Evolutionary conservation across 768 basidiomycete genomes (phyloP), one percentile per base, ranked within the genome.

Genomic region (Arthromyces matolae): DNA sequence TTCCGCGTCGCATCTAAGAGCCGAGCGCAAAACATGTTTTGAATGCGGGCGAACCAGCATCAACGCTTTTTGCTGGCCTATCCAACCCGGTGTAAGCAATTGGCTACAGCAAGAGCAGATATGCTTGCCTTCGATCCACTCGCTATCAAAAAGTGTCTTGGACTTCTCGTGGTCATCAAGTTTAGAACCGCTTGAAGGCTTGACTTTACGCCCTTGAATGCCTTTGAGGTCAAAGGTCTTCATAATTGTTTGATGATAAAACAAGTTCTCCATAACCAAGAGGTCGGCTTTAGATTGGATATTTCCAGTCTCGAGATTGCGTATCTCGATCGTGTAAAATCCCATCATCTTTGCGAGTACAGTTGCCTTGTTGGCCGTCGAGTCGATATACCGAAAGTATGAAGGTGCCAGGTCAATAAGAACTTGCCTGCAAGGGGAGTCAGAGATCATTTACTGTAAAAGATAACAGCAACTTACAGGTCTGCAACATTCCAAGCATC

Each of bases 71-170:
- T 84, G 81, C 64, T 88, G 87, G 4, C 77, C 85, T 86, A 42
- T 18, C 22, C 22, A 40, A 28, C 31, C 9, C 42, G 12, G 10
- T 35, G n/a, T n/a, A n/a, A n/a, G n/a, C n/a, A n/a, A n/a, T n/a
- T n/a, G n/a, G n/a, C n/a, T n/a, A n/a, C n/a, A n/a, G n/a, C n/a
- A n/a, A n/a, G n/a, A n/a, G n/a, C n/a, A n/a, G n/a, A n/a, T n/a
- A n/a, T n/a, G n/a, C n/a, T n/a, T n/a, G n/a, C 84, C 82, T 67
- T 93, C 87, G 27, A 90, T 81, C 89, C 88, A 93, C 61, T 93
- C 89, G 3, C 80, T 83, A 61, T 93, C 89, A 57, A 86, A 89
- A 24, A 89, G 62, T 0, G 84, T 89, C 61, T 76, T 80, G 3
- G 75, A 71, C 14, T 61, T 61, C 27, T 66, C n/a, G 58, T n/a